These are phyloP conservation scores for Fomitopsis pinicola DNA, from an alignment of 1,284 basidiomycete species.

Conservation along the genomic window DNA sequence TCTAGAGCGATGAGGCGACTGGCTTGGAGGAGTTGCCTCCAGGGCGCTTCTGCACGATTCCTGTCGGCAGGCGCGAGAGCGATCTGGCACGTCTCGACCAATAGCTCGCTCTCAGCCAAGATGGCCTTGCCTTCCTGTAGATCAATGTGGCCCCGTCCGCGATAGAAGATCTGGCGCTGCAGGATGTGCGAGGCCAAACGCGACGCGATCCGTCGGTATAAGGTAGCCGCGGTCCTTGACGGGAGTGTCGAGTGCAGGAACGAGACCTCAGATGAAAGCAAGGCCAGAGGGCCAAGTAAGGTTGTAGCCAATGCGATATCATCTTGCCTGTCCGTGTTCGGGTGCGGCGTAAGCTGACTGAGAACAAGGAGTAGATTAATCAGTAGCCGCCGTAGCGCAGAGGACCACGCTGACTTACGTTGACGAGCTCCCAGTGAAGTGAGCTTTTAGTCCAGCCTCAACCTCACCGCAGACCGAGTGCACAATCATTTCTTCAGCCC, in stretches of 20 bases:
- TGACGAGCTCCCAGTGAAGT: constrained; percentile 33
- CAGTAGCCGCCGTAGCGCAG: background rate
- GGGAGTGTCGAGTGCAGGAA: constrained; percentile 62
- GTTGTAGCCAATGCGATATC: constrained; percentile 59
- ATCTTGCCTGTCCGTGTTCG: constrained; percentile 18
- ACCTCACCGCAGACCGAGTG: constrained; percentile 79
- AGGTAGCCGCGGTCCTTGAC: constrained; percentile 41
- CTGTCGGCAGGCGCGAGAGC: constrained; percentile 38
- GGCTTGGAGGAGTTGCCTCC: constrained; percentile 67
- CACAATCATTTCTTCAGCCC: constrained; percentile 85
- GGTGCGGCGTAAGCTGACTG: constrained; percentile 22
- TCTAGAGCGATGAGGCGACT: constrained; percentile 61
- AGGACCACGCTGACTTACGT: constrained; percentile 7
- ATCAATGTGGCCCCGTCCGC: constrained; percentile 59
- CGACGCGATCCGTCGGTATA: constrained; percentile 70
- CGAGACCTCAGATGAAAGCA: constrained; percentile 69
- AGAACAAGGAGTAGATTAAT: background rate
- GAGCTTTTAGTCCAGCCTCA: constrained; percentile 66
- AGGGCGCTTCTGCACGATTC: constrained; percentile 50
- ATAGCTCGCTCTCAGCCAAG: constrained; percentile 68
- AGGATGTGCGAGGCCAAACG: constrained; percentile 71
- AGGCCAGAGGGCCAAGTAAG: constrained; percentile 66
- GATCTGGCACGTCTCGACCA: constrained; percentile 69
- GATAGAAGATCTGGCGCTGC: constrained; percentile 77
- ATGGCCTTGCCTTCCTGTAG: constrained; percentile 52